phyloP scores from a whole-genome alignment of 2,329 filamentous ascomycete genomes.

The Epichloe sp. region DNA sequence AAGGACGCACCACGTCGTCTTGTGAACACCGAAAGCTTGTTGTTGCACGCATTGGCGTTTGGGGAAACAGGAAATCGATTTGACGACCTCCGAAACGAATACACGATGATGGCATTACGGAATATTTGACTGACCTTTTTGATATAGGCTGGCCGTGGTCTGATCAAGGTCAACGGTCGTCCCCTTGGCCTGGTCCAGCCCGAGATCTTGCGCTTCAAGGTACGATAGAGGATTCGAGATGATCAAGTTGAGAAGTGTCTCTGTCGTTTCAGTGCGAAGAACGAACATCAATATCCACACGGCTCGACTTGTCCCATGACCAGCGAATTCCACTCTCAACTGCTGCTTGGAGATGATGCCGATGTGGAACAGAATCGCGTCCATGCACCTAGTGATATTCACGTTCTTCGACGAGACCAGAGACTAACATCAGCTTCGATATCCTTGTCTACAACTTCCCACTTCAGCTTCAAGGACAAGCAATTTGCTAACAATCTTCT shows the following conservation, averaged over 20 bases:
- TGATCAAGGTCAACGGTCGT: conserved; percentile 98
- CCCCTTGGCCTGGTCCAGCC: conserved; percentile 90
- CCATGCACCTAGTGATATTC: not conserved
- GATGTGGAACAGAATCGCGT: not conserved
- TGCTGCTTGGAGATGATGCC: not conserved
- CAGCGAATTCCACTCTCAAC: too few species aligned
- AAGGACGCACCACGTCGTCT: not conserved
- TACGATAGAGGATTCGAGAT: conserved; percentile 26
- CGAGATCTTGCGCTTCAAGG: conserved; percentile 96
- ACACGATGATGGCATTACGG: not conserved
- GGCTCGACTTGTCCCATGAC: not conserved
- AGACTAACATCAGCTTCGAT: not conserved
- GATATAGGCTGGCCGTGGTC: conserved; percentile 42
- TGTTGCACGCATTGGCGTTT: not conserved
- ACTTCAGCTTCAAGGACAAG: not conserved
- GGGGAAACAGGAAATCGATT: not conserved
- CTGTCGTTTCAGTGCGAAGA: not conserved
- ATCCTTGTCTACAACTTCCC: too few species aligned
- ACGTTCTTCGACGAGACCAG: not conserved
- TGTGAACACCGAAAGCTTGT: not conserved
- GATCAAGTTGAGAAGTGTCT: not conserved
- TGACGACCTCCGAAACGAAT: not conserved
- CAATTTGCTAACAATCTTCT: not conserved
- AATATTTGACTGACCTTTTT: conserved; percentile 17
- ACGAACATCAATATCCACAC: not conserved